Evolutionary conservation across 2,329 filamentous ascomycete species (phyloP), one percentile per base, ranked within the genome.

Genomic region (Penicillium concentricum): DNA sequence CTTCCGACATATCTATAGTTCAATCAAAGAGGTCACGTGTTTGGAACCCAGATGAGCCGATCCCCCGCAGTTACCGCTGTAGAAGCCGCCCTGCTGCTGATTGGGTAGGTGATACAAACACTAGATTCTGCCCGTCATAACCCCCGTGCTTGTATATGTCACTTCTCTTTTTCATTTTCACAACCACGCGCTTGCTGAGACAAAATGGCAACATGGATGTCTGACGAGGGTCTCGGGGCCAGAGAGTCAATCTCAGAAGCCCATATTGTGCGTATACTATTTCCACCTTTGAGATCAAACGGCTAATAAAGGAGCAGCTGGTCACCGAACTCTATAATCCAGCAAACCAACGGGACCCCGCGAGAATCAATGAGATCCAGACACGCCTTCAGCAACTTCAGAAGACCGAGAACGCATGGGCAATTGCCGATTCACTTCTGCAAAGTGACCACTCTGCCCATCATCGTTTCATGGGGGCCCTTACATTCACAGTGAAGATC

Each of bases 401-500:
- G 70, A 86, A 86, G 64, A 90, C 91, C 2, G 81, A 87, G 2
- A 82, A 90, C 67, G 93, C 92, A 53, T 99, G 94, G 94, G 82
- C 89, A 54, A 82, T 97, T 44, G 92, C 91, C 20, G 87, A 93
- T 68, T 84, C 85, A 50, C 80, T 97, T 15, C 79, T 97, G 12
- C 79, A 79, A 49, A 86, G 85, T 59, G 78, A 83, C 22, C 86
- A 90, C 63, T 84, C 89, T 59, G 88, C 57, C 8, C 63, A 92
- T 67, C 85, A 94, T 64, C 88, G 89, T 62, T 97, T 97, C 76
- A 96, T 96, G 71, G 94, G 91, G 15, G 93, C 92, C 30, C 81
- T 97, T 57, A 97, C 93, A 0, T 88, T 97, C 63, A 95, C 91
- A 49, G 86, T 97, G 66, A 99, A 97, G 76, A 84, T 97, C 57